A percentile compares a stretch with the other conserved stretches of the same genome.
These are phyloP conservation scores for Cercophora newfieldiana DNA, from an alignment of 495 filamentous ascomycete species.

Conservation along the genomic window DNA sequence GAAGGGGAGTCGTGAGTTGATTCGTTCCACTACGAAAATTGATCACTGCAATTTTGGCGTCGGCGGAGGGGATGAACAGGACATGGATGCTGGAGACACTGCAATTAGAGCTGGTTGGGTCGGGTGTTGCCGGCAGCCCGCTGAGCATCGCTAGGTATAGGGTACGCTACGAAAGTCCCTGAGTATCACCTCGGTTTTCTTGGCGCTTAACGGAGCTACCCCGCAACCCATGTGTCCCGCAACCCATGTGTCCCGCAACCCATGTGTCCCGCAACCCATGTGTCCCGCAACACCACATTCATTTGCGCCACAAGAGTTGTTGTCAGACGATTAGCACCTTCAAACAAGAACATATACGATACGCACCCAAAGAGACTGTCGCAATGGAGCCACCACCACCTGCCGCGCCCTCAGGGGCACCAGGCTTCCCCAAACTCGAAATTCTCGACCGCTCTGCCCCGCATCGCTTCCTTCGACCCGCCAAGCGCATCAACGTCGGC, in stretches of 20 bases:
- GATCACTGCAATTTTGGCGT: not conserved
- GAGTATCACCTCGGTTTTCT: not conserved
- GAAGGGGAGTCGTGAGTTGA: too few relatives aligned
- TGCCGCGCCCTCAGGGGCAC: not conserved
- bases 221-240: conserved; percentile 4
- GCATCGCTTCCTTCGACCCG: conserved; percentile 55
- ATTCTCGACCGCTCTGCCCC: conserved; percentile 32
- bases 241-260: too few relatives aligned
- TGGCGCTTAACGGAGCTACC: not conserved
- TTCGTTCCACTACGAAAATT: too few relatives aligned
- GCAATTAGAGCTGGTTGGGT: too few relatives aligned
- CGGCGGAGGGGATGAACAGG: not conserved
- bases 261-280: too few relatives aligned
- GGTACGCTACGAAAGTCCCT: not conserved
- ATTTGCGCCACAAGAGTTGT: not conserved
- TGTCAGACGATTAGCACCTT: not conserved
- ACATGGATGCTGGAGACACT: too few relatives aligned
- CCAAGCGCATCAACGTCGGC: conserved; percentile 79
- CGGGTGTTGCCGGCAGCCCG: not conserved
- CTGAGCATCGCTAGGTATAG: too few relatives aligned
- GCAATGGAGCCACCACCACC: conserved; percentile 8
- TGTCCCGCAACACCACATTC: not conserved
- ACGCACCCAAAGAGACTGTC: not conserved
- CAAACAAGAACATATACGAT: not conserved
- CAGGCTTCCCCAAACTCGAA: conserved; percentile 33